These are phyloP conservation scores for Kalaharituber pfeilii DNA, from an alignment of 2,329 filamentous ascomycete species.

Conservation along the genomic window DNA sequence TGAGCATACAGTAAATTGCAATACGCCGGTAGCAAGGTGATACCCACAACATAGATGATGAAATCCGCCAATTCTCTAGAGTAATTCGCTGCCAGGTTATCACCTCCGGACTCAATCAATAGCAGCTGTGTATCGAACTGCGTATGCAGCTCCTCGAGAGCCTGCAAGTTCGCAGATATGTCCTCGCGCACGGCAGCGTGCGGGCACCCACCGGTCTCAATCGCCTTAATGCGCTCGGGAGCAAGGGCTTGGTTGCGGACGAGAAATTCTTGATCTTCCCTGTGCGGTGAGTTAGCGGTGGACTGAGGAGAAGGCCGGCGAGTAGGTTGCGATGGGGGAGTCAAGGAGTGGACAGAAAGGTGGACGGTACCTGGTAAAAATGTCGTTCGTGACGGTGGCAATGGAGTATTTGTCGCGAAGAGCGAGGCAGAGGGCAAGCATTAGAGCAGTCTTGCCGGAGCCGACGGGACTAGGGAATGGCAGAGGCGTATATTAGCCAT, in stretches of 20 bases:
- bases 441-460: slow-evolving; percentile 90
- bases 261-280: slow-evolving; percentile 95
- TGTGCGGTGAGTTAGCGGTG: too few relatives aligned
- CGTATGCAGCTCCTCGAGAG: slow-evolving; percentile 71
- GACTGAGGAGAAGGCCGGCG: too few relatives aligned
- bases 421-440: slow-evolving; percentile 78
- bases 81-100: slow-evolving; percentile 96
- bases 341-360: slow-evolving; percentile 3
- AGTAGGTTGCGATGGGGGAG: neutral
- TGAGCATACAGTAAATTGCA: neutral
- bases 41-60: slow-evolving; percentile 66
- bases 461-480: slow-evolving; percentile 56
- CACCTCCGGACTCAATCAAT: slow-evolving; percentile 86
- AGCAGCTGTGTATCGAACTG: slow-evolving; percentile 68
- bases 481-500: neutral
- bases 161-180: slow-evolving; percentile 82
- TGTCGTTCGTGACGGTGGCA: slow-evolving; percentile 95
- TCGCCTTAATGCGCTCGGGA: slow-evolving; percentile 69
- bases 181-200: slow-evolving; percentile 96
- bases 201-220: slow-evolving; percentile 93
- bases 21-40: neutral
- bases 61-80: slow-evolving; percentile 85
- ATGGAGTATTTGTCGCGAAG: slow-evolving; percentile 69
- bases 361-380: slow-evolving; percentile 54
- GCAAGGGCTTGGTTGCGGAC: slow-evolving; percentile 72